Base-by-base conservation (phyloP, 805 yeast species). In the Teunomyces atbi region DNA sequence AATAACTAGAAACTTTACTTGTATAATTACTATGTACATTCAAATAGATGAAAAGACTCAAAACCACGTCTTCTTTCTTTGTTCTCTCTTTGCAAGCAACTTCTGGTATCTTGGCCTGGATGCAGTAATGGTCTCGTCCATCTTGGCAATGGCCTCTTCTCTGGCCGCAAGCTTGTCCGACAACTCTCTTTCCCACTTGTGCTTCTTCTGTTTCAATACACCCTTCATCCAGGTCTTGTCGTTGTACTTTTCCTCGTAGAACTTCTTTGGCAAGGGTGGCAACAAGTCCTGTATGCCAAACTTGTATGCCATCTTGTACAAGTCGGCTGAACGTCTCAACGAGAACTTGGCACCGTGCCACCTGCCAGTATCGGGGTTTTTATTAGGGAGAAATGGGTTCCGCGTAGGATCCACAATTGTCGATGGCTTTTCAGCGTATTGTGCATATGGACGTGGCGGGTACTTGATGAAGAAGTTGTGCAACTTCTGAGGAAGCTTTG, bases 331-430 rank as follows among this genome's bases (percentile, higher is more conserved):
- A 58, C 92, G 80, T 69, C 96, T 80, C 59, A 84, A 71, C 6
- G 96, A 87, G 66, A 80, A 87, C 54, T 81, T 76, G 20, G 97
- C 88, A 48, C 82, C 81, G 57, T 88, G 95, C 70, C 83, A 81
- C 55, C 69, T 74, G n/a, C 85, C 80, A 18, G 95, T 89, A 18
- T 85, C 79, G 16, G 95, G 89, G 64, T 90, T 90, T 59, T 78
- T 85, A 65, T 89, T 90, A 19, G 96, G 84, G 45, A 89, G 65
- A 65, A 91, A 91, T 44, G 97, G 97, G 66, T 91, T 91, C 55
- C 90, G 86, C 49, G 80, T 78, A 18, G 79, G 76, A 41, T 89
- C 91, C 41, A 68, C 70, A 18, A 87, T 82, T 23, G 79, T 69
- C 1, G 87, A 79, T 43, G 96, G 86, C 51, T 74, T 76, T 2